A percentile compares a stretch with the other conserved stretches of the same genome.
Conservation (phyloP, 495 filamentous ascomycete species). For the Neurospora sp. region DNA sequence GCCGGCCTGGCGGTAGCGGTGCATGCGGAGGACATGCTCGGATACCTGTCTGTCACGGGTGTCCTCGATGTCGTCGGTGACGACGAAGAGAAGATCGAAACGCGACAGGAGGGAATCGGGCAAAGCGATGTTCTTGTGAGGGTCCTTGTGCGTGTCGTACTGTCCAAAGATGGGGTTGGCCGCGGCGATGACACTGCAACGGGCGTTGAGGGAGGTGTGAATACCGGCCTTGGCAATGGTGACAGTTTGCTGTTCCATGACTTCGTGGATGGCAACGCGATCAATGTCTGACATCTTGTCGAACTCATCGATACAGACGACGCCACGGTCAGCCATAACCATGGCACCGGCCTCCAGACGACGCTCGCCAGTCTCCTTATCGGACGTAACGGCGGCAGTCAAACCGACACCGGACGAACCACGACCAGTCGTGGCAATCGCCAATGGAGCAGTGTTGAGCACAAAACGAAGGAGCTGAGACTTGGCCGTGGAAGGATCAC, state of each 20-base stretch:
- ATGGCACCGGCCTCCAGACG: constrained; percentile 95
- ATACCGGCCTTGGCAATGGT: constrained; percentile 99
- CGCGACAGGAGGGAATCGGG: constrained; percentile 94
- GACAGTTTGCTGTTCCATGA: constrained; percentile 99
- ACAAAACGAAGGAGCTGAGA: constrained; percentile 97
- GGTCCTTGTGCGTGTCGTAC: constrained; percentile 97
- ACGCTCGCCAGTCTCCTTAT: constrained; percentile 96
- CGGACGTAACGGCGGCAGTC: constrained; percentile 88
- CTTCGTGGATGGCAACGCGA: constrained; percentile 98
- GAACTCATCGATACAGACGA: constrained; percentile 99
- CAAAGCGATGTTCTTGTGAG: constrained; percentile 95
- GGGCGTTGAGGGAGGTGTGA: constrained; percentile 92
- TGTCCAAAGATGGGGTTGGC: constrained; percentile 98
- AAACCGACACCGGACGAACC: constrained; percentile 98
- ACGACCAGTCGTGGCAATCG: constrained; percentile 94
- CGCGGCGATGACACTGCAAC: constrained; percentile 93
- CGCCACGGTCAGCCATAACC: constrained; percentile 93
- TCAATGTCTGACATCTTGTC: constrained; percentile 99
- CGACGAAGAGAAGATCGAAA: constrained; percentile 97
- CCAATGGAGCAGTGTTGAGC: constrained; percentile 90
- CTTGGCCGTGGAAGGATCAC: constrained; percentile 97
- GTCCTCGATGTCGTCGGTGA: constrained; percentile 97
- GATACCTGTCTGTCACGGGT: constrained; percentile 81
- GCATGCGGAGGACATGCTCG: constrained; percentile 96
- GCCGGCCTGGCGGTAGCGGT: constrained; percentile 87